phyloP scores from a whole-genome alignment of 352 stramenopile genomes.

The Pythium dissimile region DNA sequence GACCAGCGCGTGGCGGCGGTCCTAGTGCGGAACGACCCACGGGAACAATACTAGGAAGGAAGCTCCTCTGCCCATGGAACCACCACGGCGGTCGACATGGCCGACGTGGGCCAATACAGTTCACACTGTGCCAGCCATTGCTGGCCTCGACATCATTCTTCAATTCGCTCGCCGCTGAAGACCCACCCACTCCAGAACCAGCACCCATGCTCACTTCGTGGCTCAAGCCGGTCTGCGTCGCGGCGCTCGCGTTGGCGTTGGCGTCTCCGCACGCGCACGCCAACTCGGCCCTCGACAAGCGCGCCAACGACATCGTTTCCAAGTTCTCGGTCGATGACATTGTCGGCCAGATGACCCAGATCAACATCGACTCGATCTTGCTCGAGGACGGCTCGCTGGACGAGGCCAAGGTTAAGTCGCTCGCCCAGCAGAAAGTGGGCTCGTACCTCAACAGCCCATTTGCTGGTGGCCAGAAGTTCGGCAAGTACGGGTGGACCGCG shows the following conservation, averaged over 20 bases:
- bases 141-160: too few species aligned
- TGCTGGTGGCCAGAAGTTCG: conserved; percentile 19
- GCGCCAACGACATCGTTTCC: conserved; percentile 47
- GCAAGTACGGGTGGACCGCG: conserved; percentile 40
- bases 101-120: too few species aligned
- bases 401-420: conserved; percentile 39
- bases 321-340: conserved; percentile 47
- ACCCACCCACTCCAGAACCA: not conserved
- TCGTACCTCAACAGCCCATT: conserved; percentile 65
- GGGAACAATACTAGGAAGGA: too few species aligned
- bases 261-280: conserved; percentile 23
- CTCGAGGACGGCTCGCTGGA: conserved; percentile 37
- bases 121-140: too few species aligned
- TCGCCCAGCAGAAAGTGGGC: conserved; percentile 61
- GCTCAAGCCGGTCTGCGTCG: conserved; percentile 25
- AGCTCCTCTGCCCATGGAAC: too few species aligned
- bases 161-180: conserved; percentile 15
- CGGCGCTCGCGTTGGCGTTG: conserved; percentile 21
- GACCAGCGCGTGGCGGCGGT: not conserved
- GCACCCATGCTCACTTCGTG: conserved; percentile 45
- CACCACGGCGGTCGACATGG: too few species aligned
- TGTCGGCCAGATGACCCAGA: conserved; percentile 82
- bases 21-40: too few species aligned
- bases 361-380: conserved; percentile 69
- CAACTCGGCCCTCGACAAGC: conserved; percentile 20